These are phyloP conservation scores for Ceratobasidium sp. DNA, from an alignment of 1,284 basidiomycete genomes.

Conservation along the genomic window DNA sequence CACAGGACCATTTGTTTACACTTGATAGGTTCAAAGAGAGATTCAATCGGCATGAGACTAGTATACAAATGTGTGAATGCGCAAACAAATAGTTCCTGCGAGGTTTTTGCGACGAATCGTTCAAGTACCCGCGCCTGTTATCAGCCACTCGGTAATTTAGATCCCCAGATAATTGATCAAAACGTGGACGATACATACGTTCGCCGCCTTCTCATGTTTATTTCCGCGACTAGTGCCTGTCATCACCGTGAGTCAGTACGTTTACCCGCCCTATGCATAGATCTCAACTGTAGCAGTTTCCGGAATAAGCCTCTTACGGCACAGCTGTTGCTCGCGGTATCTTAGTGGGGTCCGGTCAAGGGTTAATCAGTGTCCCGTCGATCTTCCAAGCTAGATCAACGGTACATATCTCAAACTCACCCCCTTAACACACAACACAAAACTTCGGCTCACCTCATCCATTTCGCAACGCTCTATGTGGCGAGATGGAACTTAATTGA, in stretches of 20 bases:
- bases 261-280: background rate
- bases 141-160: no score
- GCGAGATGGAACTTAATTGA: constrained; percentile 34
- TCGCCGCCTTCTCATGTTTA: constrained; percentile 35
- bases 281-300: background rate
- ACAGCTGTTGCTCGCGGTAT: background rate
- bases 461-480: constrained; percentile 28
- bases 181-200: background rate
- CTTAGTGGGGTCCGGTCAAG: background rate
- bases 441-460: constrained; percentile 30
- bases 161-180: no score
- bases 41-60: no score
- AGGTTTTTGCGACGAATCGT: background rate
- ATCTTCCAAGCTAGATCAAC: background rate
- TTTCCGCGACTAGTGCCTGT: constrained; percentile 14
- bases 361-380: constrained; percentile 5
- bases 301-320: background rate
- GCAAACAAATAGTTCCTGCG: no score
- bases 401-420: constrained; percentile 6
- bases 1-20: no score
- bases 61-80: no score
- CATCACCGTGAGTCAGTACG: constrained; percentile 32
- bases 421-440: constrained; percentile 22
- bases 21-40: no score
- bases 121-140: background rate